Evolutionary conservation across 2,329 filamentous ascomycete genomes (phyloP).

Genomic region (Didymosphaeria variabile): DNA sequence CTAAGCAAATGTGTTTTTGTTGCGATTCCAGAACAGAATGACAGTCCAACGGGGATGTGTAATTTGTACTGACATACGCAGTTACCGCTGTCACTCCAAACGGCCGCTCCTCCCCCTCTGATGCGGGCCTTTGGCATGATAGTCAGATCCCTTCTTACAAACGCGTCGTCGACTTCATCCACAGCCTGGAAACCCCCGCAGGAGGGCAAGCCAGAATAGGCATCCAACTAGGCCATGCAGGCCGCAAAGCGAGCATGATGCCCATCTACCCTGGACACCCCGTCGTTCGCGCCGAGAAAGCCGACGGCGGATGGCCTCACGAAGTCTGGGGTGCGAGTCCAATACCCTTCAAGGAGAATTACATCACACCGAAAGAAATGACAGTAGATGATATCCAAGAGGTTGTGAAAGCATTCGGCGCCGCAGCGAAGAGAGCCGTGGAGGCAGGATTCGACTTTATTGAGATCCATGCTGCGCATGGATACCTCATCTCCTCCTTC

Average conservation of each 20-base stretch:
- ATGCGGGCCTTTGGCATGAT: slow-evolving; percentile 29
- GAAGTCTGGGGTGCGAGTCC: slow-evolving; percentile 30
- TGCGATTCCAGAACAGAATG: too few species aligned
- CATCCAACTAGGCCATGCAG: slow-evolving; percentile 33
- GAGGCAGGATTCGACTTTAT: slow-evolving; percentile 52
- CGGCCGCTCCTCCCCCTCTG: slow-evolving; percentile 27
- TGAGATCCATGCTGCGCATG: slow-evolving; percentile 48
- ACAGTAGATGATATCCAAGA: slow-evolving; percentile 45
- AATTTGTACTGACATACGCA: not conserved
- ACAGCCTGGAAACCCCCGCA: slow-evolving; percentile 7
- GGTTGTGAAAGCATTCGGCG: slow-evolving; percentile 43
- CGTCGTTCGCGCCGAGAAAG: slow-evolving; percentile 14
- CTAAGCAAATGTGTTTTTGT: too few species aligned
- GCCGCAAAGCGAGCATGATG: slow-evolving; percentile 28
- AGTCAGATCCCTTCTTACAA: slow-evolving; percentile 26
- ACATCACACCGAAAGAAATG: slow-evolving; percentile 35
- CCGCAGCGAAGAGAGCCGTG: slow-evolving; percentile 37
- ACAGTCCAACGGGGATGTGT: too few species aligned
- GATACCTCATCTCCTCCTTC: slow-evolving; percentile 48
- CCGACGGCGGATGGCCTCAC: slow-evolving; percentile 32
- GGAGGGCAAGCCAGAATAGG: slow-evolving; percentile 15
- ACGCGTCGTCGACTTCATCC: slow-evolving; percentile 27
- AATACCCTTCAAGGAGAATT: slow-evolving; percentile 9
- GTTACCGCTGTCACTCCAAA: slow-evolving; percentile 27
- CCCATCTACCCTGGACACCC: slow-evolving; percentile 21